phyloP scores from a whole-genome alignment of 2,329 filamentous ascomycete genomes.

The Aspergillus viridinutans region DNA sequence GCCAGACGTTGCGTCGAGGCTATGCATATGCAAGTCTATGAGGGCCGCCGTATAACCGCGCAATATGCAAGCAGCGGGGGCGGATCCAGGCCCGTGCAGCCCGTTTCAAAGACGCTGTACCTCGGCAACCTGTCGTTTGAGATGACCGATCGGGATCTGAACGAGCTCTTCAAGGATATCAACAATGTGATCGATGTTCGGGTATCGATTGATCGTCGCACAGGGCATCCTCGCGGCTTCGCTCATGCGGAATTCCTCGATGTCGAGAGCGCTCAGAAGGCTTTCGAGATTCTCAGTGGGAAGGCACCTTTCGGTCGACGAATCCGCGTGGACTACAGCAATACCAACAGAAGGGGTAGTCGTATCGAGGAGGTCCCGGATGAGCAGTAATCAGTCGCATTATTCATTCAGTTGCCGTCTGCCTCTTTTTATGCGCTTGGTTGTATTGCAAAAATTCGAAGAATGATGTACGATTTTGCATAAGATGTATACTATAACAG shows the following conservation, averaged over 20 bases:
- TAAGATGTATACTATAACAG: background rate
- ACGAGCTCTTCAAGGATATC: constrained; percentile 68
- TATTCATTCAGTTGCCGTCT: background rate
- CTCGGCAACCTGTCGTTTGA: constrained; percentile 85
- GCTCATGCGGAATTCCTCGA: constrained; percentile 77
- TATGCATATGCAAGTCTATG: constrained; percentile 57
- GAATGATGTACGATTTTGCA: background rate
- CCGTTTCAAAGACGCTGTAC: constrained; percentile 65
- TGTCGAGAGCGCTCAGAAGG: constrained; percentile 60
- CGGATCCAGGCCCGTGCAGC: constrained; percentile 21
- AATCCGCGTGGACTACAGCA: constrained; percentile 63
- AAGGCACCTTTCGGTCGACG: constrained; percentile 62
- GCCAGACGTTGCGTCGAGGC: constrained; percentile 55
- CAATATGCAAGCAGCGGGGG: constrained; percentile 50
- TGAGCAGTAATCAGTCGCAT: background rate
- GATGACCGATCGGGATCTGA: constrained; percentile 77
- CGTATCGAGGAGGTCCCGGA: background rate
- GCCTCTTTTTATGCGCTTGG: background rate
- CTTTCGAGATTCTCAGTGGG: constrained; percentile 51
- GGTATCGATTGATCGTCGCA: constrained; percentile 75
- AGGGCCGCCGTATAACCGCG: constrained; percentile 61
- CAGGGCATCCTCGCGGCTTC: constrained; percentile 77
- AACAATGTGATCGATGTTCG: constrained; percentile 70
- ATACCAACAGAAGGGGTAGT: constrained; percentile 3
- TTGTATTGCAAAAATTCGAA: background rate